Conservation (phyloP, 78 protist genomes). For the Dictyostelium brefeldianum region DNA sequence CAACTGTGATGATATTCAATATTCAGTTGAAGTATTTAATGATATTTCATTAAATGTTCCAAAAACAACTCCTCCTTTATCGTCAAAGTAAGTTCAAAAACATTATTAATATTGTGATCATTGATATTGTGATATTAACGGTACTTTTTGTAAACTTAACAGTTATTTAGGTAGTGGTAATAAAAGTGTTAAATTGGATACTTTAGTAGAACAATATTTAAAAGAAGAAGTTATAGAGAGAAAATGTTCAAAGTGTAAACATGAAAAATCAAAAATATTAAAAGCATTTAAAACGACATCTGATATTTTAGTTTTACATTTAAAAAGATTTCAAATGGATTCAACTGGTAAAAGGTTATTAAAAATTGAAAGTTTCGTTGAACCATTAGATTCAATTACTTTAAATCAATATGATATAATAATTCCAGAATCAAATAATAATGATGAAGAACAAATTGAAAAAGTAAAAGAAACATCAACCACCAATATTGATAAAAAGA, state of each 20-base stretch:
- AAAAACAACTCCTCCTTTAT: not conserved
- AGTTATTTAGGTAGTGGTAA: too few relatives aligned
- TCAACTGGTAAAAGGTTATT: not conserved
- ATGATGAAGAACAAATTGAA: not conserved
- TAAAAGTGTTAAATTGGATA: not conserved
- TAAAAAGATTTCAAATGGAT: slow-evolving; percentile 24
- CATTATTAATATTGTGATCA: too few relatives aligned
- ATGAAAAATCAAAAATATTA: slow-evolving; percentile 13
- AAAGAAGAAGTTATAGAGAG: slow-evolving; percentile 72
- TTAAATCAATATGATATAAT: not conserved
- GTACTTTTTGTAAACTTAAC: too few relatives aligned
- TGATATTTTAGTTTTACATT: slow-evolving; percentile 37
- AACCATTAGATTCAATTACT: not conserved
- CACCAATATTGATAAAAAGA: not conserved
- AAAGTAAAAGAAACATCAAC: too few relatives aligned
- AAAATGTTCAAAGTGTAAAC: slow-evolving; percentile 46
- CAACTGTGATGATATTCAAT: slow-evolving; percentile 32
- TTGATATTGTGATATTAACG: not conserved
- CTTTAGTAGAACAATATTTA: slow-evolving; percentile 38
- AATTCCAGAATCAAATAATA: not conserved
- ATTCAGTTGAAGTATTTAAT: slow-evolving; percentile 28
- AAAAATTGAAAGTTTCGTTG: not conserved
- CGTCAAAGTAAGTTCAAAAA: not conserved
- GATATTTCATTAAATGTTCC: slow-evolving; percentile 56
- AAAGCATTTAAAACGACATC: slow-evolving; percentile 31